Base-by-base conservation (phyloP, 768 basidiomycete species). In the Cystoderma amianthinum region DNA sequence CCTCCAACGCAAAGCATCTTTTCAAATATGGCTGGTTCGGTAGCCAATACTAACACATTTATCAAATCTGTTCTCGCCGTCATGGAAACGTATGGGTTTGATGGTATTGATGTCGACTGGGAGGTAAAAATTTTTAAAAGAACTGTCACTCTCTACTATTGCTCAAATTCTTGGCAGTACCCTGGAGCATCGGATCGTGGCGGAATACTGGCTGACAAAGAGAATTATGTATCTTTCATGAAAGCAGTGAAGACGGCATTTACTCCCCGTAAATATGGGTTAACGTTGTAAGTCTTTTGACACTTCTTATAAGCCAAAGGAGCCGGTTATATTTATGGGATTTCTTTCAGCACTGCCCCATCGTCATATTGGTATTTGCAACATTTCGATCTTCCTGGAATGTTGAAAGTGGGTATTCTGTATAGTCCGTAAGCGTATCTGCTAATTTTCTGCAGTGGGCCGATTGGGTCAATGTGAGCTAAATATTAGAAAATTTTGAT, bases 311-410 rank as follows among this genome's bases (percentile, higher is more conserved):
- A n/a, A n/a, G n/a, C n/a, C n/a, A n/a, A n/a, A n/a, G n/a, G n/a
- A n/a, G n/a, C n/a, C n/a, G n/a, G n/a, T n/a, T n/a, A n/a, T n/a
- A n/a, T n/a, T n/a, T n/a, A n/a, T n/a, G n/a, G n/a, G n/a, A n/a
- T n/a, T n/a, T n/a, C n/a, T n/a, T n/a, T n/a, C n/a, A n/a, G n/a
- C 36, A 59, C 57, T 7, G 51, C 52, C 1, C 57, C 57, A 0
- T 53, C 57, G 1, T 50, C 48, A 2, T 58, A 41, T 39, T 60
- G 59, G 59, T 60, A 60, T 43, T n/a, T n/a, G n/a, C n/a, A n/a
- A n/a, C n/a, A n/a, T n/a, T n/a, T n/a, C n/a, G n/a, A n/a, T n/a
- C n/a, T 41, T 60, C 4, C 59, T 58, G 38, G 46, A 60, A 24
- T 60, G 56, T 18, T n/a, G n/a, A n/a, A n/a, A n/a, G n/a, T n/a